phyloP scores from a whole-genome alignment of 768 basidiomycete species.

The Leccinellum luteum region DNA sequence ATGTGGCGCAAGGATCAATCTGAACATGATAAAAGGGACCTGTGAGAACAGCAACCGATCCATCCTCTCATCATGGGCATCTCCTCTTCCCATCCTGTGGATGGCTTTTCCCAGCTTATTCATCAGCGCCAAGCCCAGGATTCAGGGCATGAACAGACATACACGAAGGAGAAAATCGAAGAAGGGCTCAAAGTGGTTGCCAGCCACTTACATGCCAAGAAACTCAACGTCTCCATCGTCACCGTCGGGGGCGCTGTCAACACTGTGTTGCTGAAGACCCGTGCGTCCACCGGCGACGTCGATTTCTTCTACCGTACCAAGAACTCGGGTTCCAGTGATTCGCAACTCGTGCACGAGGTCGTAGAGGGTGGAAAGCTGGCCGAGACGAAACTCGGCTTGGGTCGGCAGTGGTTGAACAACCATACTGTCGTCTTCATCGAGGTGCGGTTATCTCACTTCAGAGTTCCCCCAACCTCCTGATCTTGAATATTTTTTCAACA shows the following conservation, averaged over 20 bases:
- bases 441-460: not conserved
- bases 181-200: constrained; percentile 4
- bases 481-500: not conserved
- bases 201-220: not conserved
- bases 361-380: not conserved
- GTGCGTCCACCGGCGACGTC: constrained; percentile 9
- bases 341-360: not conserved
- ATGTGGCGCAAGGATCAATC: not conserved
- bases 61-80: not conserved
- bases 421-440: constrained; percentile 8
- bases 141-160: constrained; percentile 1
- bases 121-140: not conserved
- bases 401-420: constrained; percentile 9
- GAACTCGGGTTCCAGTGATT: not conserved
- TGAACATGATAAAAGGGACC: not conserved
- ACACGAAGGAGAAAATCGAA: constrained; percentile 5
- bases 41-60: not conserved
- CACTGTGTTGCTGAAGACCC: constrained; percentile 4
- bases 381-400: not conserved
- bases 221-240: constrained; percentile 4
- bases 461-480: not conserved
- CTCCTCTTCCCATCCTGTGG: not conserved
- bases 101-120: constrained; percentile 1
- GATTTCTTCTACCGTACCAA: constrained; percentile 13
- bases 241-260: constrained; percentile 10